Evolutionary conservation across 2,329 filamentous ascomycete species (phyloP).

Genomic region (Pyricularia pennisetigena): DNA sequence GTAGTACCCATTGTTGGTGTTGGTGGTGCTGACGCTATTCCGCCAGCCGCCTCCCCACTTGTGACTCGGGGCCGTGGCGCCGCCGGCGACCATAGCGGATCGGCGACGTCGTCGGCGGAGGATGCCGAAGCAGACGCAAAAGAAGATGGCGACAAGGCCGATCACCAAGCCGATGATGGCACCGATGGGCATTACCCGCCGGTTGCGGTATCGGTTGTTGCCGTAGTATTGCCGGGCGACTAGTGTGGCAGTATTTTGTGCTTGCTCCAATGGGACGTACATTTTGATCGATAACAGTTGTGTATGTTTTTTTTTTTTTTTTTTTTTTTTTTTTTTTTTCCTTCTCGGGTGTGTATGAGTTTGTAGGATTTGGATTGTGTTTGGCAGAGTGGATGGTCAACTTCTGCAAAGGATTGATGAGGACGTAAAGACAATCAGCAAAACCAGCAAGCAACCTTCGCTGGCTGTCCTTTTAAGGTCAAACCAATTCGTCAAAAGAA

Average conservation of each 20-base stretch:
- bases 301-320: not conserved
- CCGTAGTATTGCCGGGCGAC: not conserved
- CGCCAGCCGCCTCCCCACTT: conserved; percentile 2
- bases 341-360: not conserved
- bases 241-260: not conserved
- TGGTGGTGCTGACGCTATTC: not conserved
- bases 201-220: not conserved
- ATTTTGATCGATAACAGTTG: not conserved
- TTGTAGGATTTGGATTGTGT: not conserved
- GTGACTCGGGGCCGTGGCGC: not conserved
- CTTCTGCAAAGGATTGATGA: not conserved
- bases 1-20: not conserved
- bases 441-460: not conserved
- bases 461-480: not conserved
- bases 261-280: not conserved
- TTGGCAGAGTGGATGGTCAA: not conserved
- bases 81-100: not conserved
- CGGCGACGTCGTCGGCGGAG: not conserved
- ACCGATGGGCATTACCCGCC: not conserved
- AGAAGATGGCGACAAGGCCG: not conserved
- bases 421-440: not conserved
- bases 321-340: too few species aligned
- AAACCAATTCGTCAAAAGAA: not conserved
- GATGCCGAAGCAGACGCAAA: not conserved
- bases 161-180: not conserved